phyloP scores from a whole-genome alignment of 1,284 basidiomycete species.

The Ceratobasidium sp. region DNA sequence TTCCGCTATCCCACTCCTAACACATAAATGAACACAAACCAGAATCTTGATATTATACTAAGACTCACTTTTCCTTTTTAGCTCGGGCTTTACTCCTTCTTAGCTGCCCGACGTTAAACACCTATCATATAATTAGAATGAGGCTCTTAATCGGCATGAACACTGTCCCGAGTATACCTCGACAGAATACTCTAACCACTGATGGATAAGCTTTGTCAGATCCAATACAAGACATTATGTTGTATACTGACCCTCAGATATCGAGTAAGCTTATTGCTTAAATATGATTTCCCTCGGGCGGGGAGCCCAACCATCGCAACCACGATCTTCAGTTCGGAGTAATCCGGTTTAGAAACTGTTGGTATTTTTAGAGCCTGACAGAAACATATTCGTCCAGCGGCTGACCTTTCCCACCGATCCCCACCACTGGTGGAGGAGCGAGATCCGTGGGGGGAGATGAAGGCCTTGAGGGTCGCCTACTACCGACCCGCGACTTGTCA shows the following conservation, averaged over 20 bases:
- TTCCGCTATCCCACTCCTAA: constrained; percentile 78
- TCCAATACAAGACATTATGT: constrained; percentile 3
- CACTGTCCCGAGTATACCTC: constrained; percentile 65
- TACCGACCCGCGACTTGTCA: constrained; percentile 73
- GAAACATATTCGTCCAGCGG: constrained; percentile 24
- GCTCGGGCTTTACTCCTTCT: constrained; percentile 78
- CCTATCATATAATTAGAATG: constrained; percentile 55
- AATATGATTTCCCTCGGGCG: constrained; percentile 83
- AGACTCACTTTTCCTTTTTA: constrained; percentile 72
- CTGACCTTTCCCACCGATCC: constrained; percentile 80
- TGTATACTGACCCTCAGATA: constrained; percentile 71
- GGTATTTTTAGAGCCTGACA: not conserved
- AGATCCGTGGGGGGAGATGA: constrained; percentile 59
- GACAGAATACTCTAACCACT: constrained; percentile 99
- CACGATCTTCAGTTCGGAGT: constrained; percentile 98
- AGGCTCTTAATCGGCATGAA: constrained; percentile 1
- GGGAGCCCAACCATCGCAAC: constrained; percentile 94
- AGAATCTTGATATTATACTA: not conserved
- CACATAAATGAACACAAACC: not conserved
- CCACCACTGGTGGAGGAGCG: constrained; percentile 72
- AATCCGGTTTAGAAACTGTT: constrained; percentile 93
- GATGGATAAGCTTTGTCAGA: constrained; percentile 38
- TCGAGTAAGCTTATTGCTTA: constrained; percentile 83
- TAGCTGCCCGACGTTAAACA: constrained; percentile 98
- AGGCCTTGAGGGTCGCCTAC: constrained; percentile 69